Percentiles rank a stretch among this genome's conserved stretches.
These are phyloP conservation scores for barley (Hordeum vulgare) DNA, from an alignment of 176 grass and related monocot genomes.

Conservation along the genomic window MorexV3_pseudomolecules_assembly NC_058523.1:426486863-426487362, in stretches of 20 bases:
- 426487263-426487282: background rate
- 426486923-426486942: no score
- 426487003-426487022: no score
- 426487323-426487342: background rate
- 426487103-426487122: conserved; percentile 6
- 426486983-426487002: no score
- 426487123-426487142: background rate
- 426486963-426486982: no score
- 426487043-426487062: background rate
- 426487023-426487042: no score
- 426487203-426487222: background rate
- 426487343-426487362: conserved; percentile 3
- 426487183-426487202: background rate
- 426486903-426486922: no score
- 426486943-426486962: no score
- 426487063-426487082: conserved; percentile 1
- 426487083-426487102: conserved; percentile 13
- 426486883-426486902: no score
- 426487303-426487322: conserved; percentile 27
- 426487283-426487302: conserved; percentile 24
- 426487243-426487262: background rate
- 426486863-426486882: no score
- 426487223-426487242: background rate
- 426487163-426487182: conserved; percentile 5
- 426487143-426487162: conserved; percentile 22